Evolutionary conservation across 2,329 filamentous ascomycete genomes (phyloP), one percentile per base, ranked within the genome.

Genomic region (Fusarium robinianum): DNA sequence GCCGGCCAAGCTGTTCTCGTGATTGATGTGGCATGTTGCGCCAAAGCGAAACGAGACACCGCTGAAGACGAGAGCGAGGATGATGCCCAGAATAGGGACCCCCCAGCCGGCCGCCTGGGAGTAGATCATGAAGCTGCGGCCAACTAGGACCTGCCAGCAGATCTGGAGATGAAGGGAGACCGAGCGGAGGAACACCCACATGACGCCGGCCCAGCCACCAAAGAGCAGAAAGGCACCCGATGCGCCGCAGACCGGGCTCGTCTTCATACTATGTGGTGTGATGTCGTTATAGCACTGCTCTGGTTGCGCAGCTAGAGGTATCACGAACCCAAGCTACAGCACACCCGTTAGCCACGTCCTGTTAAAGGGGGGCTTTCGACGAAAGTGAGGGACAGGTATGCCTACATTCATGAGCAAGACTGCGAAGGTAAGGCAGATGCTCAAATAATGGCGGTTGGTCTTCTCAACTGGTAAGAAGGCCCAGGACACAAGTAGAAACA

Each of bases 1-100:
- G 63, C 87, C 87, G 21, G 84, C 81, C 66, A 95, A 73, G 49
- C 89, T 91, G 67, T 95, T 81, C 42, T 81, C 72, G 67, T 95
- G 89, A 73, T 97, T 97, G 73, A 97, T 91, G 67, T 96, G 92
- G 69, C 94, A 99, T 18, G 90, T 88, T 33, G 80, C 79, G 38
- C 94, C 94, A 62, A 97, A 96, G 36, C 94, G 85, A 71, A 92
- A 97, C 2, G 91, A 97, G 4, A 96, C 89, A 14, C 94, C 94
- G 36, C 91, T 96, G 51, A 95, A 76, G 27, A 88, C 78, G 53
- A 97, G 79, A 35, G 88, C 88, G 27, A 92, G 68, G 3, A 84
- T 77, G 52, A 95, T 80, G 23, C 89, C 88, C 14, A 90, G 70
- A 16, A 84, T 77, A 3, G 91, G 90, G 31, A 97, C 78, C 12